Evolutionary conservation across 2,329 filamentous ascomycete genomes (phyloP).

Genomic region (Cryoendolithus antarcticus): DNA sequence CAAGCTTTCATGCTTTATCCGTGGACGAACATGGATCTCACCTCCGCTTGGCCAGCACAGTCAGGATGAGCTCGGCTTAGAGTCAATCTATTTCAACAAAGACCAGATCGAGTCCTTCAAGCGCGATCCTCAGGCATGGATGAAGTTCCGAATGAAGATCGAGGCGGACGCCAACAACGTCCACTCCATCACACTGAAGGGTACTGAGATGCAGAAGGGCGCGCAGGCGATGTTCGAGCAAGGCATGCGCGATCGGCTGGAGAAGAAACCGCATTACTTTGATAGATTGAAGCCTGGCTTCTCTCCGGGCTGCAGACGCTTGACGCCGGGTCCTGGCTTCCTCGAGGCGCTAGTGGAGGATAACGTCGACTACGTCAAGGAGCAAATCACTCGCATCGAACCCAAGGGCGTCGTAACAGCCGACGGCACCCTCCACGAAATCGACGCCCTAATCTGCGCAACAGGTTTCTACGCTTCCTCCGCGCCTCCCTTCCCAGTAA

Average conservation of each 20-base stretch:
- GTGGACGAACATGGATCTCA: constrained; percentile 55
- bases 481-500: constrained; percentile 28
- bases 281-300: constrained; percentile 31
- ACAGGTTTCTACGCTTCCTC: constrained; percentile 31
- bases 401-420: constrained; percentile 27
- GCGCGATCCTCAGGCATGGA: constrained; percentile 47
- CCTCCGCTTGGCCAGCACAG: constrained; percentile 34
- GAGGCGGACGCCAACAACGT: constrained; percentile 49
- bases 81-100: constrained; percentile 30
- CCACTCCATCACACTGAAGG: constrained; percentile 27
- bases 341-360: constrained; percentile 35
- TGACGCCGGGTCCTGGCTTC: constrained; percentile 41
- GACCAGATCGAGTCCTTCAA: constrained; percentile 37
- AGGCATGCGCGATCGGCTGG: constrained; percentile 28
- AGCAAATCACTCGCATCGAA: constrained; percentile 27
- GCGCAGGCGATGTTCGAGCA: constrained; percentile 27
- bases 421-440: constrained; percentile 27
- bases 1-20: constrained; percentile 49
- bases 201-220: constrained; percentile 25
- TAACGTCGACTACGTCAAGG: constrained; percentile 33
- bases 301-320: constrained; percentile 34
- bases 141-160: constrained; percentile 31
- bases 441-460: constrained; percentile 33
- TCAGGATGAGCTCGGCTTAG: constrained; percentile 23
- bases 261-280: constrained; percentile 27